Conservation (phyloP, 1,284 basidiomycete species). For the Marasmius sp. region DNA sequence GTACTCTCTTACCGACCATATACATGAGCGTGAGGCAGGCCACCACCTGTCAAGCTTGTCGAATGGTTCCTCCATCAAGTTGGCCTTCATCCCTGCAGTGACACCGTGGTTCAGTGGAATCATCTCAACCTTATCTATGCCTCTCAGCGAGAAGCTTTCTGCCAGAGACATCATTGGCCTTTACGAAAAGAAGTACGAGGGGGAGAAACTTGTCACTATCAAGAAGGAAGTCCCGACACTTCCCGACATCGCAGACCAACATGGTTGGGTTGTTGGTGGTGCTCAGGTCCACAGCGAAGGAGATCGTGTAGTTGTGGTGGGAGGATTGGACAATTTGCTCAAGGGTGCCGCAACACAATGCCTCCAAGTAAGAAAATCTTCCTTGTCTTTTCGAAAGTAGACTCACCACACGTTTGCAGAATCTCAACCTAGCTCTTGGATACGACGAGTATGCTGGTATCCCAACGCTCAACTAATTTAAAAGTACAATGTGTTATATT, state of each 20-base stretch:
- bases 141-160: slow-evolving; percentile 62
- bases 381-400: slow-evolving; percentile 1
- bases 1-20: slow-evolving; percentile 94
- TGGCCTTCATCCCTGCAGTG: slow-evolving; percentile 89
- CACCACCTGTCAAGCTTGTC: slow-evolving; percentile 76
- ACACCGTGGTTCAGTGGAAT: slow-evolving; percentile 98
- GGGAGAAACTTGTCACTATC: slow-evolving; percentile 74
- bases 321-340: slow-evolving; percentile 92
- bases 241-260: slow-evolving; percentile 75
- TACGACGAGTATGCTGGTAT: slow-evolving; percentile 92
- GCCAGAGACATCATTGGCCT: slow-evolving; percentile 76
- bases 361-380: slow-evolving; percentile 66
- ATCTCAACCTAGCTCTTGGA: slow-evolving; percentile 92
- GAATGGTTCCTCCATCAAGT: slow-evolving; percentile 42
- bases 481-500: not conserved
- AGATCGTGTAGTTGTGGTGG: slow-evolving; percentile 92
- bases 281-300: slow-evolving; percentile 91
- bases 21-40: slow-evolving; percentile 95
- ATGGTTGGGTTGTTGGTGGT: slow-evolving; percentile 91
- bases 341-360: slow-evolving; percentile 99
- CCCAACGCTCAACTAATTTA: slow-evolving; percentile 17
- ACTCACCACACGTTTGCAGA: slow-evolving; percentile 49
- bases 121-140: slow-evolving; percentile 82
- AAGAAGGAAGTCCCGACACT: slow-evolving; percentile 77
- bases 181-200: slow-evolving; percentile 79